phyloP scores from a whole-genome alignment of 495 filamentous ascomycete genomes.

The Penicillium lagena region DNA sequence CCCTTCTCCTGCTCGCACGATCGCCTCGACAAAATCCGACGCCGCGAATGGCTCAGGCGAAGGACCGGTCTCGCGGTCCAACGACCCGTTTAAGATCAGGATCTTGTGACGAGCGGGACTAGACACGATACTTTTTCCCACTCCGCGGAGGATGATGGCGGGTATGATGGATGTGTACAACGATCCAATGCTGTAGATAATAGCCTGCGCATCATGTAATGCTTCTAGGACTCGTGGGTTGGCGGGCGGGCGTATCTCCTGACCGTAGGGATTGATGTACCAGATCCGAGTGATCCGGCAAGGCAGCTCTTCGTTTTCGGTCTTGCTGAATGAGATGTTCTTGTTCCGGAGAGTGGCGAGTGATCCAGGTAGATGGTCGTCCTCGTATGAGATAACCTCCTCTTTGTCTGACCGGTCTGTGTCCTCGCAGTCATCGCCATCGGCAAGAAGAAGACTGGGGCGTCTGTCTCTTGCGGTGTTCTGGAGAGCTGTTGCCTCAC shows the following conservation, averaged over 20 bases:
- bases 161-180: slow-evolving; percentile 81
- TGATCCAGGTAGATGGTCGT: slow-evolving; percentile 82
- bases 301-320: slow-evolving; percentile 61
- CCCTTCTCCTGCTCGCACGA: slow-evolving; percentile 56
- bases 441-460: slow-evolving; percentile 34
- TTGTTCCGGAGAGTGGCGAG: slow-evolving; percentile 71
- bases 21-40: slow-evolving; percentile 70
- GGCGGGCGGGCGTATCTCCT: slow-evolving; percentile 74
- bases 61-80: slow-evolving; percentile 83
- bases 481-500: slow-evolving; percentile 46
- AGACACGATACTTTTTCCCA: slow-evolving; percentile 30
- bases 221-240: slow-evolving; percentile 73
- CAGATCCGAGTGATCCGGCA: slow-evolving; percentile 76
- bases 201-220: slow-evolving; percentile 51
- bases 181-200: slow-evolving; percentile 87
- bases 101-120: slow-evolving; percentile 62
- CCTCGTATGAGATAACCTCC: slow-evolving; percentile 48
- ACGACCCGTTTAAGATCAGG: slow-evolving; percentile 73
- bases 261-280: slow-evolving; percentile 97
- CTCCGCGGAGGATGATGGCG: slow-evolving; percentile 41
- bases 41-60: slow-evolving; percentile 54
- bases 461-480: slow-evolving; percentile 22
- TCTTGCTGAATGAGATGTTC: slow-evolving; percentile 75
- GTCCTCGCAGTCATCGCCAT: slow-evolving; percentile 49
- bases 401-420: slow-evolving; percentile 60